Conservation (phyloP, 2,329 filamentous ascomycete species). For the Hysterium pulicare region DNA sequence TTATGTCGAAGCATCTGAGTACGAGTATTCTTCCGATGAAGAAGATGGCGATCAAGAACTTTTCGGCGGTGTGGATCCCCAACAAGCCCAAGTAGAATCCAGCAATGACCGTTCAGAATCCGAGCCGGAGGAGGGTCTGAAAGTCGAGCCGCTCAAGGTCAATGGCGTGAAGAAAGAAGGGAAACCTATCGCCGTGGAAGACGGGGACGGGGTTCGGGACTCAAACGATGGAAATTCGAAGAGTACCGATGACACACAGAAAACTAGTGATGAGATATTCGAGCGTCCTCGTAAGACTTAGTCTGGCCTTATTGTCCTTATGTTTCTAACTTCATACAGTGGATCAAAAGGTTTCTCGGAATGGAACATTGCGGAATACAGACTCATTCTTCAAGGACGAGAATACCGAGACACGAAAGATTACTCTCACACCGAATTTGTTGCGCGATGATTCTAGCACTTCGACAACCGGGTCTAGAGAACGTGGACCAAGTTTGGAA, state of each 20-base stretch:
- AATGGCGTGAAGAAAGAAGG: slow-evolving; percentile 29
- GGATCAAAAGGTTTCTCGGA: slow-evolving; percentile 57
- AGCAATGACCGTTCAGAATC: slow-evolving; percentile 35
- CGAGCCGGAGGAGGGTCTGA: slow-evolving; percentile 35
- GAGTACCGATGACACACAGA: slow-evolving; percentile 45
- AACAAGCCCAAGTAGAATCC: slow-evolving; percentile 23
- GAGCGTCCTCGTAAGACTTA: slow-evolving; percentile 41
- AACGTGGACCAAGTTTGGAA: slow-evolving; percentile 68
- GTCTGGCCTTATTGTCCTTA: background rate
- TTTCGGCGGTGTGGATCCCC: slow-evolving; percentile 35
- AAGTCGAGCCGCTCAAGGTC: slow-evolving; percentile 38
- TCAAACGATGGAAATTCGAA: slow-evolving; percentile 37
- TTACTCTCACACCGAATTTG: slow-evolving; percentile 89
- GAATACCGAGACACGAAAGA: slow-evolving; percentile 91
- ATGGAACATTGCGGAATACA: slow-evolving; percentile 83
- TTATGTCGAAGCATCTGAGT: slow-evolving; percentile 82
- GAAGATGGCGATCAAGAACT: slow-evolving; percentile 53
- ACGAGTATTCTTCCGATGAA: slow-evolving; percentile 80
- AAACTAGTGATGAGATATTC: slow-evolving; percentile 66
- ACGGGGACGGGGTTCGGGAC: slow-evolving; percentile 19
- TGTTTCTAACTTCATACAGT: slow-evolving; percentile 10
- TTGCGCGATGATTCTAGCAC: slow-evolving; percentile 70
- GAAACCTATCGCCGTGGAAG: slow-evolving; percentile 15
- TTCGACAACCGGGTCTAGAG: slow-evolving; percentile 34
- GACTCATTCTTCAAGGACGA: slow-evolving; percentile 99